Evolutionary conservation across 306 rosid species (phyloP).

Genomic region (apple (Malus domestica)): ASM211411v1 NC_041793.1:11040001-11040500

Average conservation of each 20-base stretch:
- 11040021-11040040: not conserved
- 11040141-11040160: conserved; percentile 90
- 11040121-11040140: conserved; percentile 57
- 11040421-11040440: not conserved
- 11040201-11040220: conserved; percentile 81
- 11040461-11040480: conserved; percentile 91
- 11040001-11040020: conserved; percentile 73
- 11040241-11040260: conserved; percentile 72
- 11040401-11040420: not conserved
- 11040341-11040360: not conserved
- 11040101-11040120: conserved; percentile 3
- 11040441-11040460: conserved; percentile 45
- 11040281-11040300: conserved; percentile 63
- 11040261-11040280: conserved; percentile 72
- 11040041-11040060: conserved; percentile 5
- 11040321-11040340: conserved; percentile 9
- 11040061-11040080: not conserved
- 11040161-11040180: conserved; percentile 60
- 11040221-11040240: conserved; percentile 55
- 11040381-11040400: not conserved
- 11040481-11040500: conserved; percentile 92
- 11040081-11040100: not conserved
- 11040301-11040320: conserved; percentile 41
- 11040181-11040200: conserved; percentile 62
- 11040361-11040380: not conserved